Base-by-base conservation (phyloP, 495 filamentous ascomycete species). In the Hypoxylon fuscum region DNA sequence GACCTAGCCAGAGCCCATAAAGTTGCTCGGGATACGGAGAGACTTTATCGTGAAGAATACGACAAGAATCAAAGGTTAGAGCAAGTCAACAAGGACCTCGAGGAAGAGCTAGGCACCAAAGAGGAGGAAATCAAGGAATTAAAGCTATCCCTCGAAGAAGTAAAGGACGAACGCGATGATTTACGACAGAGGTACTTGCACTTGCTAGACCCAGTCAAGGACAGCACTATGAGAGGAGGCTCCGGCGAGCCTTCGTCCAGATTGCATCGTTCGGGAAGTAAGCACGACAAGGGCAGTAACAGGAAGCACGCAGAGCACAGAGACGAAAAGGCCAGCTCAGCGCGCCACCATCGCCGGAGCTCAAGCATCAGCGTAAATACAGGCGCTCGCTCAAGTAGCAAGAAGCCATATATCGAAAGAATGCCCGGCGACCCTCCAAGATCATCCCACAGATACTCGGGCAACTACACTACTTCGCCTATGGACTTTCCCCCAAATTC, bases 331-430 rank as follows among this genome's bases (percentile, higher is more conserved):
- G 18, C 48, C 11, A 38, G 25, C 31, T 57, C 53, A 31, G 59
- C 48, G 14, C 49, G 42, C 41, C 69, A 41, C 29, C 57, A 20
- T 45, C 60, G 44, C 49, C 66, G 50, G 52, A 72, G 56, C 40
- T 42, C 47, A 14, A 63, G 65, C n/a, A 38, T 64, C 25, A 64
- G 50, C 18, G 42, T 65, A 12, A 55, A 55, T 2, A 27, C 57
- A 44, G 34, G 56, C 11, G 38, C 41, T 22, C 55, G 58, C 14
- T 48, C 66, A 14, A 62, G 43, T 21, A 64, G 55, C 56, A 62
- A 52, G 32, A 67, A 58, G 27, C 66, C 69, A 32, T 72, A 72
- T 35, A 68, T 72, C 22, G 69, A 72, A 42, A 62, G 48, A 31
- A 69, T 72, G 63, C 69, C 64, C 25, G 37, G 37, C 15, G 45